Percentiles rank a stretch among this genome's conserved stretches.
These are phyloP conservation scores for Daedalea quercina DNA, from an alignment of 768 basidiomycete genomes.

Conservation along the genomic window DNA sequence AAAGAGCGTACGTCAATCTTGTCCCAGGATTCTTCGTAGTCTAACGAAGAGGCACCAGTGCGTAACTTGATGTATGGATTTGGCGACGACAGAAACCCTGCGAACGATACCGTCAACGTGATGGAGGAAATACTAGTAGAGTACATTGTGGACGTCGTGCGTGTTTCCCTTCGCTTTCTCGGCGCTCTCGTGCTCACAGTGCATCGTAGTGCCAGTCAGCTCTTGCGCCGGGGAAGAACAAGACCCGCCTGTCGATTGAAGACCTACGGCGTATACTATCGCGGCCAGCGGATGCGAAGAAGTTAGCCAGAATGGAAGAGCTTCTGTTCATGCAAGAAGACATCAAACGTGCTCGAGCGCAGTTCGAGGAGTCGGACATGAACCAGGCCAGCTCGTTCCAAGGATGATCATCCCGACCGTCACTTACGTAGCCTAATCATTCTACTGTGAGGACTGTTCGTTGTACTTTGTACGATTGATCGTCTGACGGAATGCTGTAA, in stretches of 20 bases:
- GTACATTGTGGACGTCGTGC: slow-evolving; percentile 83
- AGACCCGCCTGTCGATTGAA: slow-evolving; percentile 75
- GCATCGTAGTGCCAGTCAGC: slow-evolving; percentile 61
- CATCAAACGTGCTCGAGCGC: slow-evolving; percentile 80
- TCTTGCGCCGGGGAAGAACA: slow-evolving; percentile 53
- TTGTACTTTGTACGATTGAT: no score
- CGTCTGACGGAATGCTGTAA: no score
- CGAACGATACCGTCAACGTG: slow-evolving; percentile 81
- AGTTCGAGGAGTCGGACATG: slow-evolving; percentile 58
- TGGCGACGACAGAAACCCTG: slow-evolving; percentile 85
- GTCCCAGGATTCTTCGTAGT: not conserved
- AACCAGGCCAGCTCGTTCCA: slow-evolving; percentile 27
- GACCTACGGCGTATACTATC: slow-evolving; percentile 78
- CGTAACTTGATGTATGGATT: slow-evolving; percentile 90
- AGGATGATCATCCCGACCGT: not conserved
- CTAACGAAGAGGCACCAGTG: slow-evolving; percentile 36
- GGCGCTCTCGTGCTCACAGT: not conserved
- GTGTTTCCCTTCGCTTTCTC: slow-evolving; percentile 24
- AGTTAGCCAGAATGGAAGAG: slow-evolving; percentile 89
- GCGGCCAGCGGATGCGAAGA: slow-evolving; percentile 84
- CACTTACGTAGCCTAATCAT: not conserved
- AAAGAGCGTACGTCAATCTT: slow-evolving; percentile 62
- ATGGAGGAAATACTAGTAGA: slow-evolving; percentile 93
- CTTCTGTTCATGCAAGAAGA: slow-evolving; percentile 91
- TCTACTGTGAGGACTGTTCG: no score